Evolutionary conservation across 768 basidiomycete genomes (phyloP).

Genomic region (Hygrocybe punicea): DNA sequence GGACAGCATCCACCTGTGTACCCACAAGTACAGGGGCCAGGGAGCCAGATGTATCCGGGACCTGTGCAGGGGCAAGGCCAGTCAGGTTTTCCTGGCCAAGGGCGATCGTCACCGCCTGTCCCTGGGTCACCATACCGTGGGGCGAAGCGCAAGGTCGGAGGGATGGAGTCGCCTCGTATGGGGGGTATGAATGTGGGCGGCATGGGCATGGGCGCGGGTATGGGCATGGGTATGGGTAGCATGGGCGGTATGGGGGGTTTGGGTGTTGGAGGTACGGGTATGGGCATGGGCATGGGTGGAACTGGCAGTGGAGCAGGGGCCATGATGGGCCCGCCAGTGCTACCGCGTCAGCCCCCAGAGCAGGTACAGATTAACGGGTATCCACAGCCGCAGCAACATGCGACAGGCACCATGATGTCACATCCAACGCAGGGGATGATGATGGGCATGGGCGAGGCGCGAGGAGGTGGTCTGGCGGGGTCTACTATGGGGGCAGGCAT

Average conservation of each 20-base stretch:
- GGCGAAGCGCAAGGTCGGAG: slow-evolving; percentile 4
- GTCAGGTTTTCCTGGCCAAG: slow-evolving; percentile 6
- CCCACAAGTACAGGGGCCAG: not conserved
- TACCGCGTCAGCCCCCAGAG: slow-evolving; percentile 3
- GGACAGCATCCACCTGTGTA: not conserved
- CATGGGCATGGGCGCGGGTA: not conserved
- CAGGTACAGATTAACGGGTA: slow-evolving; percentile 6
- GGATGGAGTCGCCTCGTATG: slow-evolving; percentile 9
- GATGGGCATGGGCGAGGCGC: slow-evolving; percentile 8
- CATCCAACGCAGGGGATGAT: slow-evolving; percentile 9
- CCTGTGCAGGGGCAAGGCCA: slow-evolving; percentile 1
- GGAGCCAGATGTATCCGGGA: not conserved
- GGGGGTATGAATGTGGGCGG: slow-evolving; percentile 3
- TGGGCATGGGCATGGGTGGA: slow-evolving; percentile 1
- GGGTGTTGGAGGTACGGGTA: not conserved
- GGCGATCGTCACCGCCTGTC: slow-evolving; percentile 8
- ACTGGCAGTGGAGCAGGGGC: not conserved
- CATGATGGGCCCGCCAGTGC: not conserved
- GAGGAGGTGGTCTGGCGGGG: slow-evolving; percentile 9
- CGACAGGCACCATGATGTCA: not conserved
- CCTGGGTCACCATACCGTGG: slow-evolving; percentile 15
- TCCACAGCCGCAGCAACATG: slow-evolving; percentile 12
- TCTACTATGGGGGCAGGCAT: slow-evolving; percentile 4
- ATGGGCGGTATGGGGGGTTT: slow-evolving; percentile 9
- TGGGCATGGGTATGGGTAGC: not conserved